Evolutionary conservation across 306 rosid genomes (phyloP), one percentile per base, ranked within the genome.

Genomic region (Prunus salicina): DNA sequence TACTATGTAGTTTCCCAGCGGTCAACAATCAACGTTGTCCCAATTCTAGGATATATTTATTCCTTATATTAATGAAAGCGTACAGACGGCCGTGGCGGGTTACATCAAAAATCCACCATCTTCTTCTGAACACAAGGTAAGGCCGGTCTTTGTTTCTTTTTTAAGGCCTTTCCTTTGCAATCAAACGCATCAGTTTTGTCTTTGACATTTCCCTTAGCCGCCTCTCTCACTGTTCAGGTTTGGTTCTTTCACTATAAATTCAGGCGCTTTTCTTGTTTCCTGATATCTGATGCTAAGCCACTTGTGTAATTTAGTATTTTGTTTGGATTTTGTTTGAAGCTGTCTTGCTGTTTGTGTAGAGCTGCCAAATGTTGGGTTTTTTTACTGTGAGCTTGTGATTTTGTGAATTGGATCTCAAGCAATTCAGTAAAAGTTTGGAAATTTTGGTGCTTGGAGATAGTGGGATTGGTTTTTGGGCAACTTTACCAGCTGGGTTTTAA

Each of bases 41-140:
- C 3, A 41, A 41, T 14, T n/a, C 3, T 14, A 62, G 79, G 76
- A 28, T 13, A 13, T 2, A 34, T 11, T 70, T 1, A 71, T 32
- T n/a, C 2, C n/a, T 62, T 28, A 62, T 15, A 27, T 16, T 16
- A 28, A 2, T 0, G 18, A 12, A 11, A 24, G 64, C 64, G 64
- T 22, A 60, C 13, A 82, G 79, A 60, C 68, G 85, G 77, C 76
- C 69, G 51, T 58, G 84, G 76, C 79, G 73, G 84, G 14, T 65
- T 71, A 28, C 87, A 74, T 81, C 87, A 86, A 28, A 77, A 70
- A 83, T 91, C 7, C 85, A 76, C 86, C 74, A 11, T 47, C 56
- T 64, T 71, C 15, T 62, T 53, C 47, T 38, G 18, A 71, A 75
- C 6, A 14, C 34, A 16, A 1, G 38, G 86, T 81, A 80, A 72